These are phyloP conservation scores for Eucalyptus tenuipes DNA, from an alignment of 345 rosid genomes.

Conservation along the genomic window DNA sequence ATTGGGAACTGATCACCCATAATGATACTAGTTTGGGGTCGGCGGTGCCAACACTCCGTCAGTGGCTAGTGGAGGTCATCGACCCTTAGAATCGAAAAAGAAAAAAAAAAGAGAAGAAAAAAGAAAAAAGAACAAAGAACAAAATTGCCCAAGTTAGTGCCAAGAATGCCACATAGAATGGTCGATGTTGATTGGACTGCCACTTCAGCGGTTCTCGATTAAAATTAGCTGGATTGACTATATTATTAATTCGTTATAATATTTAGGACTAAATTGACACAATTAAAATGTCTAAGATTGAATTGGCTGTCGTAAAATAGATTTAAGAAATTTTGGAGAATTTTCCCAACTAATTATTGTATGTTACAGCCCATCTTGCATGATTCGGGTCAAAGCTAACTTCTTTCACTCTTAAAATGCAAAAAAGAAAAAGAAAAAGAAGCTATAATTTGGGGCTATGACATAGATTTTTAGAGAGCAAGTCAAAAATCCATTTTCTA, in stretches of 20 bases:
- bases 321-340: too few relatives aligned
- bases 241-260: too few relatives aligned
- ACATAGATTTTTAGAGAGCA: neutral
- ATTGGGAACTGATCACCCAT: too few relatives aligned
- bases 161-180: neutral
- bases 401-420: neutral
- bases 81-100: neutral
- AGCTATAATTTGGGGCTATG: neutral
- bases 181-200: neutral
- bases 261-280: neutral
- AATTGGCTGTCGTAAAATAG: too few relatives aligned
- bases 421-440: too few relatives aligned
- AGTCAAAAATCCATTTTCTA: neutral
- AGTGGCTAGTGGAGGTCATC: neutral
- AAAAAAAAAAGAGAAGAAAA: accelerated
- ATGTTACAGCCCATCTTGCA: neutral
- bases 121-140: too few relatives aligned
- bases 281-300: too few relatives aligned
- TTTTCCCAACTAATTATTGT: too few relatives aligned
- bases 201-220: neutral
- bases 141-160: neutral
- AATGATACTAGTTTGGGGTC: too few relatives aligned
- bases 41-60: neutral
- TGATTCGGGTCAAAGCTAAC: neutral
- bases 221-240: neutral